Evolutionary conservation across 352 stramenopile species (phyloP).

Genomic region (Globisporangium heterothallicum): DNA sequence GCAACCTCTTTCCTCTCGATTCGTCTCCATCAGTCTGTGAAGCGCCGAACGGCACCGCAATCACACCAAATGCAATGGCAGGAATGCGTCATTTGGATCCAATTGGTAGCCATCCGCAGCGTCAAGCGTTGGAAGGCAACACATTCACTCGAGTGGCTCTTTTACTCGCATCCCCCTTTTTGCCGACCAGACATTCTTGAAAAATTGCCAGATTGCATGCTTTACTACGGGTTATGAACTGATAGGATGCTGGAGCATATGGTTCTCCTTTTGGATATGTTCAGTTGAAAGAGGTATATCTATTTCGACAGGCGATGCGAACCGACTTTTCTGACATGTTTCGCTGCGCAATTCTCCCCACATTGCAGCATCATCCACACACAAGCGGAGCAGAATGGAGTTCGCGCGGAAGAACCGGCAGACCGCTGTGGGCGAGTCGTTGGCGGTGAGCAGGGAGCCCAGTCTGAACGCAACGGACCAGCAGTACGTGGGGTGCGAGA

Average conservation of each 20-base stretch:
- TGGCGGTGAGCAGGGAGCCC: no score
- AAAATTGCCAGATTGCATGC: no score
- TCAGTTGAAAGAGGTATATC: neutral
- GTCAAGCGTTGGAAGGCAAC: no score
- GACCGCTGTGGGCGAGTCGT: no score
- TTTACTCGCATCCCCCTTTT: neutral
- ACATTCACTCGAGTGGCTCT: neutral
- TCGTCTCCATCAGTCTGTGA: no score
- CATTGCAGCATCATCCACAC: neutral
- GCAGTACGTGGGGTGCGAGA: neutral
- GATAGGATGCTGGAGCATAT: neutral
- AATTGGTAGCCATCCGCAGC: neutral
- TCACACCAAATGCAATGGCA: no score
- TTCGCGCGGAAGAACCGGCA: no score
- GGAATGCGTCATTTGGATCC: neutral
- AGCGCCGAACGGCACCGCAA: no score
- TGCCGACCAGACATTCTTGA: no score
- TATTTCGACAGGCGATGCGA: neutral
- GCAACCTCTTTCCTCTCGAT: no score
- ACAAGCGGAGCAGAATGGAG: constrained; percentile 5
- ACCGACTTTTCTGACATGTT: constrained; percentile 1
- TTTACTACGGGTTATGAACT: neutral
- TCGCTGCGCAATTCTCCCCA: neutral
- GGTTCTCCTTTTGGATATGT: neutral
- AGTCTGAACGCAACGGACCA: no score